Evolutionary conservation across 768 basidiomycete genomes (phyloP).

Genomic region (Auriscalpium orientale): DNA sequence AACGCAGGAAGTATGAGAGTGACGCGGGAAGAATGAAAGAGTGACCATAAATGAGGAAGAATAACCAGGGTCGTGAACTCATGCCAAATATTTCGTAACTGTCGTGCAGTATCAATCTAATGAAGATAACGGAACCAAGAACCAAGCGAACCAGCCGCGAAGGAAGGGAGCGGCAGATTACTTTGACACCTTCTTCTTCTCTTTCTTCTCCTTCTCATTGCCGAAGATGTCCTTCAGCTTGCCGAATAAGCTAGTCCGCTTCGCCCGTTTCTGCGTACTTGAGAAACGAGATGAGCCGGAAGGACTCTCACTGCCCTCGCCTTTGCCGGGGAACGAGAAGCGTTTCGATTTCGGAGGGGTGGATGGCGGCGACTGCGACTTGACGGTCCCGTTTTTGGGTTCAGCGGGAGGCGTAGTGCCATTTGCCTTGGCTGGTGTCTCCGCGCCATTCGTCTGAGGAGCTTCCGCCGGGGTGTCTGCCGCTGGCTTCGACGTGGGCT

Average conservation of each 20-base stretch:
- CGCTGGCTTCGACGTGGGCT: background rate
- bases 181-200: conserved; percentile 10
- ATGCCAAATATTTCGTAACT: background rate
- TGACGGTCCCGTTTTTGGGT: background rate
- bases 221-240: conserved; percentile 15
- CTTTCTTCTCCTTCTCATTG: conserved; percentile 10
- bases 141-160: background rate
- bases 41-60: background rate
- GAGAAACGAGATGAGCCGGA: conserved; percentile 9
- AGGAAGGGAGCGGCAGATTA: background rate
- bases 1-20: background rate
- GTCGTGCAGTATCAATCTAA: background rate
- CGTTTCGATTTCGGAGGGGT: conserved; percentile 7
- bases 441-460: background rate
- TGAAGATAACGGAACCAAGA: too few species aligned
- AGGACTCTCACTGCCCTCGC: conserved; percentile 9
- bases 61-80: background rate
- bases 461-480: background rate
- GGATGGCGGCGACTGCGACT: background rate
- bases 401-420: background rate
- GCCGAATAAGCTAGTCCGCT: conserved; percentile 11
- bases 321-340: conserved; percentile 6
- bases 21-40: background rate
- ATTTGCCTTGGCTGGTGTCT: background rate
- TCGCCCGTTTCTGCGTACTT: conserved; percentile 12